Evolutionary conservation across 495 filamentous ascomycete species (phyloP), one percentile per base, ranked within the genome.

Genomic region (Penicillium cosmopolitanum): DNA sequence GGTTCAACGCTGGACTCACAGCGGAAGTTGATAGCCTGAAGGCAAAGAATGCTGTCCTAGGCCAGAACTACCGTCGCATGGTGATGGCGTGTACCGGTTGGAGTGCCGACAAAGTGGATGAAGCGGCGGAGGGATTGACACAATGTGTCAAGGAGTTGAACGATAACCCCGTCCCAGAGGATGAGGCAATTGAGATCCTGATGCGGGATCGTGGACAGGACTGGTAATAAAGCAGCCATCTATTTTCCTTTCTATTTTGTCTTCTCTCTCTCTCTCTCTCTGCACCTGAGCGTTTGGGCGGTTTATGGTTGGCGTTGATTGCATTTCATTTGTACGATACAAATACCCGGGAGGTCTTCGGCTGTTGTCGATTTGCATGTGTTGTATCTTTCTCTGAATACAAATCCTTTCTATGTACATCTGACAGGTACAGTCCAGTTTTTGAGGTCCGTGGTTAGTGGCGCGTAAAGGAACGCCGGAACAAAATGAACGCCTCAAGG

Each of bases 201-300:
- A 80, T 80, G 77, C 71, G 71, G 56, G 77, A 80, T 60, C 77
- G 77, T 28, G 77, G 77, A 4, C 77, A 80, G 67, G 77, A 80
- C 57, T 80, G 77, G 77, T 80, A 76, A 44, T 16, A 44, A 31
- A 44, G n/a, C 42, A 4, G 61, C 40, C 40, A 12, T 21, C 25
- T 31, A 15, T 50, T 43, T 36, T 47, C 15, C 19, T 53, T 61
- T 40, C 53, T 28, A 25, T 28, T 11, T 23, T 25, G 18, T 48
- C 21, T 31, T 48, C 60, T 56, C 53, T 38, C 35, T 48, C 60
- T 56, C 53, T 38, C 35, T 38, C 36, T 38, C 36, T 13, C 5
- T 38, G 36, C 42, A 42, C 63, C 40, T 56, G 63, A 60, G 66
- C 66, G 66, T 68, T 64, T 50, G 31, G 48, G 48, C 55, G 56